phyloP scores from a whole-genome alignment of 345 rosid species.

The Salix koriyanagi region DNA sequence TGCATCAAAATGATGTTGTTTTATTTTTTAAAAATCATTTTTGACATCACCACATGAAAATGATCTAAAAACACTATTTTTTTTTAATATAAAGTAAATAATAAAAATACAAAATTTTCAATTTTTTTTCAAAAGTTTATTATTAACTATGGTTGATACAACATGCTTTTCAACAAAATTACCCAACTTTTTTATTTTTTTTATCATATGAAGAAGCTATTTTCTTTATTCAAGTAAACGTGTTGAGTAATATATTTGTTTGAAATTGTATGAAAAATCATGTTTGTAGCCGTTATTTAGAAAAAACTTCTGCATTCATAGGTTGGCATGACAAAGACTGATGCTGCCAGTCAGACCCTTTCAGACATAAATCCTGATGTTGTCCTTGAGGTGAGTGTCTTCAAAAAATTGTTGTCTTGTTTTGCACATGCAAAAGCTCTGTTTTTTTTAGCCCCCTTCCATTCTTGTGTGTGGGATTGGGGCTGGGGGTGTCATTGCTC shows the following conservation, averaged over 20 bases:
- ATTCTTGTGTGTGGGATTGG: too few relatives aligned
- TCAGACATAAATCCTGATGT: conserved; percentile 91
- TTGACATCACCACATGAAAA: too few relatives aligned
- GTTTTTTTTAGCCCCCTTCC: background rate
- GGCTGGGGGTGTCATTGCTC: too few relatives aligned
- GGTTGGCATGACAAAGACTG: conserved; percentile 99
- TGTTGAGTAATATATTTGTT: background rate
- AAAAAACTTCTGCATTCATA: conserved; percentile 10
- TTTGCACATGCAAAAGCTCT: background rate
- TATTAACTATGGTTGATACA: background rate
- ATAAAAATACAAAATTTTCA: too few relatives aligned
- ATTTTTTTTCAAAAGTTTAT: background rate
- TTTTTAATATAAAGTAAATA: too few relatives aligned
- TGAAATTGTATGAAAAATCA: background rate
- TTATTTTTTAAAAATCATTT: too few relatives aligned
- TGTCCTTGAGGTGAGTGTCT: conserved; percentile 58
- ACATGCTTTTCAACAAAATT: background rate
- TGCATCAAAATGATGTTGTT: too few relatives aligned
- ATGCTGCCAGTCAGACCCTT: conserved; percentile 98
- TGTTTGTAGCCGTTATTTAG: background rate
- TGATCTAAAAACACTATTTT: too few relatives aligned
- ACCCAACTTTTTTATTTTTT: background rate
- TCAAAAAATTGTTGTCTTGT: background rate
- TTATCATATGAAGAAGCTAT: background rate
- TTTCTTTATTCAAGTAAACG: background rate